Evolutionary conservation across 345 rosid genomes (phyloP), one percentile per base, ranked within the genome.

Genomic region (Mercurialis annua): DNA sequence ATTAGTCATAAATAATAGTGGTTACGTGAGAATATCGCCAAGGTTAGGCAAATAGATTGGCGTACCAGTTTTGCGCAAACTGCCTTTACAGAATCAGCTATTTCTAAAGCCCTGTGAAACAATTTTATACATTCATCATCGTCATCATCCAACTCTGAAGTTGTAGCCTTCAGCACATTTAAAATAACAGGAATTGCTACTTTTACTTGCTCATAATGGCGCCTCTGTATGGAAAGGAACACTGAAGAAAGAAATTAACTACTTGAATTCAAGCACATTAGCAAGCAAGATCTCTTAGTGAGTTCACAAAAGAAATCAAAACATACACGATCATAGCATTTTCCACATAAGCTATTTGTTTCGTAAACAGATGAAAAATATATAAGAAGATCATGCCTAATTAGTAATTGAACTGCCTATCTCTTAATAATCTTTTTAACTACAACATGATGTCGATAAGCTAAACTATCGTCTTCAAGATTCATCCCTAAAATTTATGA

Each of bases 201-300:
- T 76, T 83, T 91, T 48, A 84, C 70, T 73, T 91, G 98, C 80
- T 91, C 84, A 69, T 82, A 85, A 59, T 89, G 96, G 54, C 84
- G 93, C 84, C 90, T 89, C 76, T 65, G 74, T 71, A 84, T 74
- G 67, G 69, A 83, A 67, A 48, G 77, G 53, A 91, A 78, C 24
- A 86, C 99, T 94, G 92, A 54, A 70, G 68, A 75, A 67, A 52
- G 66, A 56, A 75, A 64, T 48, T 71, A 15, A 24, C 12, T 46
- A 7, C 6, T 29, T 38, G 23, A 55, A 23, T 44, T 49, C 38
- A 30, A 1, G 4, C 46, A 42, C 12, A 23, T 14, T 17, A 15
- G 9, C 30, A 43, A 15, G 9, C 30, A 43, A 47, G 17, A 2
- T 14, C 2, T 23, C 34, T 57, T 58, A 48, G 71, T 49, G 51